phyloP scores from a whole-genome alignment of 2,329 filamentous ascomycete genomes.

The Colletotrichum gigasporum region DNA sequence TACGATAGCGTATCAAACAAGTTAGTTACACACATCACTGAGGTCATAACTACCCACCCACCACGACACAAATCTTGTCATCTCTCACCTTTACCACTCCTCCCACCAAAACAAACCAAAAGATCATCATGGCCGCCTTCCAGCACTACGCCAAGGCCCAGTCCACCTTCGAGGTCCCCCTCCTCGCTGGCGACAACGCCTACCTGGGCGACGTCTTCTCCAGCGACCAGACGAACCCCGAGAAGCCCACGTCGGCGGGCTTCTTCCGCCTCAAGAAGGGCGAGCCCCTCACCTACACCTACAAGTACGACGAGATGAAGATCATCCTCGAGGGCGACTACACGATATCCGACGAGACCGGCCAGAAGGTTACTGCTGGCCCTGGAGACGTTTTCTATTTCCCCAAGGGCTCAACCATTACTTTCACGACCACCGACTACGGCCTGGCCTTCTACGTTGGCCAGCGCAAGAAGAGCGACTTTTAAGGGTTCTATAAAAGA shows the following conservation, averaged over 20 bases:
- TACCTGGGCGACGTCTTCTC: slow-evolving; percentile 71
- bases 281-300: slow-evolving; percentile 73
- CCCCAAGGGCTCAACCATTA: slow-evolving; percentile 72
- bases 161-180: slow-evolving; percentile 68
- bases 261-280: slow-evolving; percentile 76
- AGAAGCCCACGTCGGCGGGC: slow-evolving; percentile 69
- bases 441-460: slow-evolving; percentile 68
- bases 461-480: slow-evolving; percentile 46
- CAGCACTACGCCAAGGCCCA: slow-evolving; percentile 67
- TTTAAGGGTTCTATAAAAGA: slow-evolving; percentile 30
- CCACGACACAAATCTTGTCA: background rate
- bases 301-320: slow-evolving; percentile 79
- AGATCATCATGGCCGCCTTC: slow-evolving; percentile 47
- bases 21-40: background rate
- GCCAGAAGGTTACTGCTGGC: slow-evolving; percentile 65
- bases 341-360: slow-evolving; percentile 71
- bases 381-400: slow-evolving; percentile 76
- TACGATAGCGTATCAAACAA: background rate
- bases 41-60: background rate
- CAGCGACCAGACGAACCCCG: slow-evolving; percentile 62
- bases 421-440: slow-evolving; percentile 69
- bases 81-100: background rate
- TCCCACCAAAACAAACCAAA: no score
- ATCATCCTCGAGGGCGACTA: slow-evolving; percentile 76
- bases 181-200: slow-evolving; percentile 74